These are phyloP conservation scores for Arthroderma uncinatum DNA, from an alignment of 2,329 filamentous ascomycete species.

Conservation along the genomic window DNA sequence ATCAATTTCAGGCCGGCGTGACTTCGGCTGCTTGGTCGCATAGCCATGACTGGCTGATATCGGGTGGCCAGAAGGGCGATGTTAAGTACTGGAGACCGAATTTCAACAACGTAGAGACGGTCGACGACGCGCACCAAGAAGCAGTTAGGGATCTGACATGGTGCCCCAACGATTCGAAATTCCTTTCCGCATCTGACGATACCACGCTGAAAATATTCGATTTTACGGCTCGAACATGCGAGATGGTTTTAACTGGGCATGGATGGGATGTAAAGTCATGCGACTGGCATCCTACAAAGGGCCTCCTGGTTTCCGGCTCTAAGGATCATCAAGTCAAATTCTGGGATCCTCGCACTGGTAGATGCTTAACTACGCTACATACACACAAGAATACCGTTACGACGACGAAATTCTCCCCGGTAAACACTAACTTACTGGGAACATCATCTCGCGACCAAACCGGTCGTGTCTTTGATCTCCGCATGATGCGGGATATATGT, in stretches of 20 bases:
- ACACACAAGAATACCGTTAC: slow-evolving; percentile 97
- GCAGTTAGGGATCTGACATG: slow-evolving; percentile 87
- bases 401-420: slow-evolving; percentile 79
- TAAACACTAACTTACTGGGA: slow-evolving; percentile 72
- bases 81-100: slow-evolving; percentile 99
- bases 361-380: slow-evolving; percentile 85
- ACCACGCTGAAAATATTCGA: slow-evolving; percentile 91
- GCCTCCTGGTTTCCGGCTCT: slow-evolving; percentile 84
- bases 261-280: slow-evolving; percentile 96
- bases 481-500: slow-evolving; percentile 97
- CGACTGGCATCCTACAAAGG: slow-evolving; percentile 95
- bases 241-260: slow-evolving; percentile 79
- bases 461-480: slow-evolving; percentile 82
- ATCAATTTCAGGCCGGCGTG: slow-evolving; percentile 36
- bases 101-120: slow-evolving; percentile 95
- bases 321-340: slow-evolving; percentile 97
- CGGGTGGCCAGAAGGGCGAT: slow-evolving; percentile 84
- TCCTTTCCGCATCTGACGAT: slow-evolving; percentile 91
- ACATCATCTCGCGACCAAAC: slow-evolving; percentile 90
- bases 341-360: slow-evolving; percentile 88
- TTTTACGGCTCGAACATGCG: slow-evolving; percentile 74
- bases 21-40: slow-evolving; percentile 61
- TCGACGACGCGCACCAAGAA: slow-evolving; percentile 73
- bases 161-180: slow-evolving; percentile 87
- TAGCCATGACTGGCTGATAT: slow-evolving; percentile 93